A percentile compares a stretch with the other conserved stretches of the same genome.
phyloP scores from a whole-genome alignment of 2,329 filamentous ascomycete species.

The Trichoderma guizhouense region DNA sequence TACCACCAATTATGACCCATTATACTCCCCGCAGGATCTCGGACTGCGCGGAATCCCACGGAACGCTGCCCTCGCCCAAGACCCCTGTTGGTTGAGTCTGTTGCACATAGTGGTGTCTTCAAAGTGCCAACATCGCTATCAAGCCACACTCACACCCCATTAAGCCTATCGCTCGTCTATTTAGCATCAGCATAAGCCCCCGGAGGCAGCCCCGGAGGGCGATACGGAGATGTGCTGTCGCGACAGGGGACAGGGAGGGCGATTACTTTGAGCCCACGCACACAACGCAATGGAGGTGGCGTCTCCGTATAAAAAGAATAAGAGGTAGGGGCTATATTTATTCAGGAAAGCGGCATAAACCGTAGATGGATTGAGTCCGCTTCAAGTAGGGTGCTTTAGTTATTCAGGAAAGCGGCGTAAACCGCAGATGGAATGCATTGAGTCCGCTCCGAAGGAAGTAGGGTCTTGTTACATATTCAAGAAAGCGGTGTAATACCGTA shows the following conservation, averaged over 20 bases:
- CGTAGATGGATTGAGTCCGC: background rate
- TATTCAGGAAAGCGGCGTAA: background rate
- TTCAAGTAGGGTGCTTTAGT: background rate
- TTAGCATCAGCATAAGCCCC: background rate
- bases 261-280: background rate
- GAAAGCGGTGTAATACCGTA: background rate
- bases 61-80: background rate
- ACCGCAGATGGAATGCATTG: background rate
- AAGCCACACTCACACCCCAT: background rate
- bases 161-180: background rate
- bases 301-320: background rate
- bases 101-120: background rate
- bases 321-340: background rate
- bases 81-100: background rate
- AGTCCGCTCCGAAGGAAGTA: background rate
- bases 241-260: background rate
- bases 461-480: background rate
- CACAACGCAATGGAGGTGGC: background rate
- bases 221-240: background rate
- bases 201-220: background rate
- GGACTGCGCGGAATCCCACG: background rate
- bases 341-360: background rate
- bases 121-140: background rate
- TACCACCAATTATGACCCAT: background rate
- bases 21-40: background rate